Percentiles rank a stretch among this genome's conserved stretches.
phyloP scores from a whole-genome alignment of 768 basidiomycete species.

The Tylopilus subfusipes region DNA sequence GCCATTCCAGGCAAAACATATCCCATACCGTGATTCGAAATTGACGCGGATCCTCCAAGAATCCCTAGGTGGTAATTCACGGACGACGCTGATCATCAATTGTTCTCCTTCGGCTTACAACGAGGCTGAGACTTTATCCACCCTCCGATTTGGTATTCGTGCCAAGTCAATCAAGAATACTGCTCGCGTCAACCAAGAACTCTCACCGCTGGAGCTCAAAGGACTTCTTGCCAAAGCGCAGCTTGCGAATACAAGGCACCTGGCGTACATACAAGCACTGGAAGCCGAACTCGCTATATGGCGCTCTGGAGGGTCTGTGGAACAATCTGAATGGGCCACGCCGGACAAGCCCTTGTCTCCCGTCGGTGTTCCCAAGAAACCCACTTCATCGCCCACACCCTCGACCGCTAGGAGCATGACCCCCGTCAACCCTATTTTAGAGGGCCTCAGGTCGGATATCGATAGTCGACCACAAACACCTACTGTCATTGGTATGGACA shows the following conservation, averaged over 20 bases:
- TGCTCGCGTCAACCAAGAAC: conserved; percentile 96
- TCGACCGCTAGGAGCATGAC: conserved; percentile 69
- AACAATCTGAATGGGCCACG: conserved; percentile 76
- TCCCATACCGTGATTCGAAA: conserved; percentile 98
- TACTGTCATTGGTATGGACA: conserved; percentile 81
- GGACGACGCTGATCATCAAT: conserved; percentile 98
- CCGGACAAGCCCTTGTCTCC: conserved; percentile 53
- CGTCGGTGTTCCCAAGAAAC: conserved; percentile 44
- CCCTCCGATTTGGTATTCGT: conserved; percentile 98
- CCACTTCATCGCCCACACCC: conserved; percentile 57
- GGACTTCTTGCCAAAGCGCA: conserved; percentile 86
- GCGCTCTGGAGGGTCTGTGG: conserved; percentile 83
- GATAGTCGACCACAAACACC: conserved; percentile 92
- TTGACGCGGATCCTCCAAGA: conserved; percentile 99
- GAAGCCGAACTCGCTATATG: conserved; percentile 90
- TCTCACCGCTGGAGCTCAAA: conserved; percentile 95
- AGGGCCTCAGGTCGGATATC: conserved; percentile 66
- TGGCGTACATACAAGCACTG: conserved; percentile 83
- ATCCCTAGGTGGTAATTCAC: conserved; percentile 91
- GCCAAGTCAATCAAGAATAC: conserved; percentile 99
- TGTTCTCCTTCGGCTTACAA: conserved; percentile 98
- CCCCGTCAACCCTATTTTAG: conserved; percentile 68
- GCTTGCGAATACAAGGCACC: conserved; percentile 74
- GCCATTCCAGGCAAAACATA: conserved; percentile 75
- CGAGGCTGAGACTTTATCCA: conserved; percentile 92